A percentile compares a stretch with the other conserved stretches of the same genome.
phyloP scores from a whole-genome alignment of 805 yeast species.

The Saturnispora ahearnii region DNA sequence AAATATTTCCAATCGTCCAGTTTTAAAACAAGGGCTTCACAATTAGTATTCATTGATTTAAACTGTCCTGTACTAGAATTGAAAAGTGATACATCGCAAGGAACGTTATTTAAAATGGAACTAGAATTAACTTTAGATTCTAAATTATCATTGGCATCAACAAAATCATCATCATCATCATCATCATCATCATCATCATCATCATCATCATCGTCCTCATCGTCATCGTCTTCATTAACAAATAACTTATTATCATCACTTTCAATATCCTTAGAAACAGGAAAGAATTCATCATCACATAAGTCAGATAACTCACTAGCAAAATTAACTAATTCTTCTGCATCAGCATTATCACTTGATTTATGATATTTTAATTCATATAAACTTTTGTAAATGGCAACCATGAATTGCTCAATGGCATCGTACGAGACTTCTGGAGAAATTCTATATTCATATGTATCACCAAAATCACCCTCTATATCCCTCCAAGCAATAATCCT shows the following conservation, averaged over 20 bases:
- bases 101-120: constrained; percentile 16
- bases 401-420: constrained; percentile 55
- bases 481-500: constrained; percentile 73
- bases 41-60: constrained; percentile 30
- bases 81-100: constrained; percentile 41
- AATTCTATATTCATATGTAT: constrained; percentile 70
- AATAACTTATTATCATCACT: constrained; percentile 27
- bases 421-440: constrained; percentile 48
- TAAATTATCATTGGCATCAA: constrained; percentile 25
- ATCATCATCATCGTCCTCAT: constrained; percentile 13
- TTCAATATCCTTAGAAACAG: constrained; percentile 17
- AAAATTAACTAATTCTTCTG: constrained; percentile 49
- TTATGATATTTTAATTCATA: constrained; percentile 66
- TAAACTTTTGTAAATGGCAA: constrained; percentile 54
- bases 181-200: constrained; percentile 21
- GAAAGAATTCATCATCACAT: constrained; percentile 15
- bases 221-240: constrained; percentile 11
- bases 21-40: constrained; percentile 34
- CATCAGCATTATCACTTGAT: constrained; percentile 37
- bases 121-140: constrained; percentile 8
- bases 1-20: constrained; percentile 44
- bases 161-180: constrained; percentile 23
- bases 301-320: constrained; percentile 32
- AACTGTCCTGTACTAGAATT: constrained; percentile 45
- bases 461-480: constrained; percentile 78